Percentiles rank a stretch among this genome's conserved stretches.
phyloP scores from a whole-genome alignment of 305 asterid species.

The Fraxinus albicans region DNA sequence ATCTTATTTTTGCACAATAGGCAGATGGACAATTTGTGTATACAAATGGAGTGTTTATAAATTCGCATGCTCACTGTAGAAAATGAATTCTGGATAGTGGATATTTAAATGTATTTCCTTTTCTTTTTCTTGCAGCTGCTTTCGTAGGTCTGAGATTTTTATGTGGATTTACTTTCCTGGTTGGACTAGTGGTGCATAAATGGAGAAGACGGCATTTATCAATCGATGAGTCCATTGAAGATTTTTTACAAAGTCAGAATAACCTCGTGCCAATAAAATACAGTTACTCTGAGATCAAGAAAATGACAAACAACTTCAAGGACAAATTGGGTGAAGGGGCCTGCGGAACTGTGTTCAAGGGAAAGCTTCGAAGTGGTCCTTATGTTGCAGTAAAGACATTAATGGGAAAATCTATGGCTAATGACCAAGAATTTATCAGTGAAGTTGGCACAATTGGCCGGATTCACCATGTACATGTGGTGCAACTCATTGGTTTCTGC shows the following conservation, averaged over 20 bases:
- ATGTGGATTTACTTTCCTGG: constrained; percentile 17
- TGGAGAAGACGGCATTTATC: constrained; percentile 35
- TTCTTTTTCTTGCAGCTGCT: not conserved
- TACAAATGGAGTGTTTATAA: not conserved
- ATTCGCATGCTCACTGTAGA: not conserved
- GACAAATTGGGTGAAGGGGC: constrained; percentile 50
- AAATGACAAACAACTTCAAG: constrained; percentile 42
- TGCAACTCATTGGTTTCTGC: constrained; percentile 25
- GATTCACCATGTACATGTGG: constrained; percentile 26
- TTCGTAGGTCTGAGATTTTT: not conserved
- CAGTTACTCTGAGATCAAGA: constrained; percentile 35
- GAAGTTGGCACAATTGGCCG: constrained; percentile 40
- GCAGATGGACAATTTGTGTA: not conserved
- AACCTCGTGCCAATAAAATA: constrained; percentile 41
- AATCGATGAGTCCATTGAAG: constrained; percentile 33
- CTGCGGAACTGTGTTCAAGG: constrained; percentile 45
- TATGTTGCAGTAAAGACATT: constrained; percentile 27
- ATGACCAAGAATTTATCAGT: constrained; percentile 42
- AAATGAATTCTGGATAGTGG: not conserved
- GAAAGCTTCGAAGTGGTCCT: constrained; percentile 48
- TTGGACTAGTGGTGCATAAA: constrained; percentile 27
- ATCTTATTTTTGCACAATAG: not conserved
- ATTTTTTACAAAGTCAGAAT: constrained; percentile 34
- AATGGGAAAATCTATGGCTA: constrained; percentile 31
- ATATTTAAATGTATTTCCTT: not conserved